These are phyloP conservation scores for Fomitopsis schrenkii DNA, from an alignment of 1,284 basidiomycete genomes.

Conservation along the genomic window DNA sequence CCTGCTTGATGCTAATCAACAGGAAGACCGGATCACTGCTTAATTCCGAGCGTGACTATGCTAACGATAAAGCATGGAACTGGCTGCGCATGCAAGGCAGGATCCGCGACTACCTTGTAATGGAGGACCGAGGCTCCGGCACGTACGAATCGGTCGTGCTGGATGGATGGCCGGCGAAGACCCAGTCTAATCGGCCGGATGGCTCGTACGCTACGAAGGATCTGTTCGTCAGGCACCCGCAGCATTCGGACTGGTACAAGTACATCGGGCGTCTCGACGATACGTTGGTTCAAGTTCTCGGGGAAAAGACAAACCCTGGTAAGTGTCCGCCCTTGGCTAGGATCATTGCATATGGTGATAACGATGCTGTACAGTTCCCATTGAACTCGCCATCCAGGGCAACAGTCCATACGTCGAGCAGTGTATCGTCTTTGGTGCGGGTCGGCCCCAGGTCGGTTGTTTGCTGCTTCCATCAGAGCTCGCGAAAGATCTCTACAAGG, in stretches of 20 bases:
- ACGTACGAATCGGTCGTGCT: conserved; percentile 51
- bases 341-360: not conserved
- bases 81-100: conserved; percentile 39
- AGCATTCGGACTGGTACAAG: conserved; percentile 40
- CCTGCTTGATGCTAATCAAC: not conserved
- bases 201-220: conserved; percentile 59
- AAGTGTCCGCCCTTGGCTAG: not conserved
- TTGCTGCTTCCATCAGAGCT: conserved; percentile 52
- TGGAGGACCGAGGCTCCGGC: conserved; percentile 39
- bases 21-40: conserved; percentile 38
- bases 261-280: conserved; percentile 61
- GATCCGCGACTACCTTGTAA: conserved; percentile 37
- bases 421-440: conserved; percentile 58
- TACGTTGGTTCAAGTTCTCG: conserved; percentile 45
- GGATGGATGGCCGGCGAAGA: conserved; percentile 53
- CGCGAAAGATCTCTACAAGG: conserved; percentile 31
- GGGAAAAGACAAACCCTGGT: conserved; percentile 57
- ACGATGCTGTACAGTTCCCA: conserved; percentile 25
- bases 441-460: conserved; percentile 47
- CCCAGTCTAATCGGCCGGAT: conserved; percentile 50
- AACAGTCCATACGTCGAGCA: conserved; percentile 39
- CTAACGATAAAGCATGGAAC: conserved; percentile 56
- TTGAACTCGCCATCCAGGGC: conserved; percentile 39
- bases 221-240: conserved; percentile 45
- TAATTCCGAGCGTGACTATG: conserved; percentile 48